Conservation (phyloP, 176 grass and related monocot genomes). For the Oryza longistaminata region DNA sequence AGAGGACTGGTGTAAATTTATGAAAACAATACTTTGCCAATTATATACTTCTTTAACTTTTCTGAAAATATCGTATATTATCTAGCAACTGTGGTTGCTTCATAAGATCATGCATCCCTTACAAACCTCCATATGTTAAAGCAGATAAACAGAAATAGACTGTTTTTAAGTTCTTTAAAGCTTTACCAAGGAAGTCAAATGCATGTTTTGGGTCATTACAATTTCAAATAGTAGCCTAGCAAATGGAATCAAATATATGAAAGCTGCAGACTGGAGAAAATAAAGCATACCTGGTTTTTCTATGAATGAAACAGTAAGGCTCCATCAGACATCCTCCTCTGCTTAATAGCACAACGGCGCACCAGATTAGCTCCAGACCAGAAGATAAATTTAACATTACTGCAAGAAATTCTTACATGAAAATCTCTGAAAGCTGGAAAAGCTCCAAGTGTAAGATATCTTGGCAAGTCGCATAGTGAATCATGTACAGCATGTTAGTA, state of each 20-base stretch:
- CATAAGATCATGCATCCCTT: neutral
- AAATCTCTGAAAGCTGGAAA: conserved; percentile 9
- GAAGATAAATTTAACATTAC: neutral
- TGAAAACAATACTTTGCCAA: neutral
- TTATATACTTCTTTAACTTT: too few species aligned
- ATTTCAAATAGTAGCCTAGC: neutral
- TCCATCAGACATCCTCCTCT: neutral
- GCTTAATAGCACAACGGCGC: neutral
- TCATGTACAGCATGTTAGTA: conserved; percentile 5
- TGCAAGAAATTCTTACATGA: conserved; percentile 1
- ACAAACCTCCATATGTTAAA: neutral
- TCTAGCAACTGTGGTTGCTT: neutral
- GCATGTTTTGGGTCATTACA: neutral
- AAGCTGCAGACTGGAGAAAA: conserved; percentile 21
- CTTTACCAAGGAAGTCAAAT: conserved; percentile 28
- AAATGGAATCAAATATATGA: conserved; percentile 22
- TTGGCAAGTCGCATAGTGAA: neutral
- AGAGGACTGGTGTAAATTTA: too few species aligned
- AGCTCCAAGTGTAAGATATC: conserved; percentile 1
- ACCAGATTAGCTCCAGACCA: neutral
- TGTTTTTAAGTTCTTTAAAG: neutral
- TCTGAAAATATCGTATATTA: neutral
- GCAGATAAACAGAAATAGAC: neutral
- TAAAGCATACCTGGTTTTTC: conserved; percentile 25
- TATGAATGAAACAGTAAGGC: conserved; percentile 6